Percentiles rank a stretch among this genome's conserved stretches.
Conservation (phyloP, 768 basidiomycete species). For the Mycena amicta region DNA sequence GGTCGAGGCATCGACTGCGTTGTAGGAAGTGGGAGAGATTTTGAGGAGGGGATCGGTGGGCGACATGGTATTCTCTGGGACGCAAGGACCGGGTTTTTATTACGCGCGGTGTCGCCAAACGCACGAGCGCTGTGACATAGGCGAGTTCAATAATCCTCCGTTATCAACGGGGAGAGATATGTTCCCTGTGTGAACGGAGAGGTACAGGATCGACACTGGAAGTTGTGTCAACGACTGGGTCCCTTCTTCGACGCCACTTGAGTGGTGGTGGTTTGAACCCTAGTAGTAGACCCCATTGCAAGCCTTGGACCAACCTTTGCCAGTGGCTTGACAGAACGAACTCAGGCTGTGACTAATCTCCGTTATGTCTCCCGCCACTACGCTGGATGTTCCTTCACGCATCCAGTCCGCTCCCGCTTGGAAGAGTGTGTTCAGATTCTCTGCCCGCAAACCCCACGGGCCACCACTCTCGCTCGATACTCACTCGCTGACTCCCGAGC, state of each 20-base stretch:
- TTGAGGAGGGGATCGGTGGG: slow-evolving; percentile 22
- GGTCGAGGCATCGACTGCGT: slow-evolving; percentile 39
- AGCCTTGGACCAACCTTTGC: too few relatives aligned
- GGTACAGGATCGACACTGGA: neutral
- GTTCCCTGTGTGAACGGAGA: slow-evolving; percentile 27
- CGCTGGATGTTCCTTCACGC: slow-evolving; percentile 16
- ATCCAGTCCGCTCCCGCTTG: slow-evolving; percentile 47
- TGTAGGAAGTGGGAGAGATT: slow-evolving; percentile 40
- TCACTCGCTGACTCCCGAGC: slow-evolving; percentile 34
- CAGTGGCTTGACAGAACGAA: neutral
- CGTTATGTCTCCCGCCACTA: slow-evolving; percentile 16
- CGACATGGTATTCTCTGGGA: slow-evolving; percentile 35
- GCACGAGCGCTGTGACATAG: slow-evolving; percentile 38
- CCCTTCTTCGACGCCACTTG: neutral
- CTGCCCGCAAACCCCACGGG: slow-evolving; percentile 57
- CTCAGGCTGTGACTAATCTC: neutral
- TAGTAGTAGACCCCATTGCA: too few relatives aligned
- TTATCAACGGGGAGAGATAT: slow-evolving; percentile 32
- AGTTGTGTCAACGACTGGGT: neutral
- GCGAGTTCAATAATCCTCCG: neutral
- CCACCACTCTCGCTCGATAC: slow-evolving; percentile 57
- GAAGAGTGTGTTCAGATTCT: slow-evolving; percentile 78
- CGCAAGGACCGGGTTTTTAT: slow-evolving; percentile 18
- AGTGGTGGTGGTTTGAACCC: neutral
- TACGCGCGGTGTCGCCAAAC: slow-evolving; percentile 24